Evolutionary conservation across 83 land plant genomes (phyloP), one percentile per base, ranked within the genome.

Genomic region (Thuja plicata): DNA sequence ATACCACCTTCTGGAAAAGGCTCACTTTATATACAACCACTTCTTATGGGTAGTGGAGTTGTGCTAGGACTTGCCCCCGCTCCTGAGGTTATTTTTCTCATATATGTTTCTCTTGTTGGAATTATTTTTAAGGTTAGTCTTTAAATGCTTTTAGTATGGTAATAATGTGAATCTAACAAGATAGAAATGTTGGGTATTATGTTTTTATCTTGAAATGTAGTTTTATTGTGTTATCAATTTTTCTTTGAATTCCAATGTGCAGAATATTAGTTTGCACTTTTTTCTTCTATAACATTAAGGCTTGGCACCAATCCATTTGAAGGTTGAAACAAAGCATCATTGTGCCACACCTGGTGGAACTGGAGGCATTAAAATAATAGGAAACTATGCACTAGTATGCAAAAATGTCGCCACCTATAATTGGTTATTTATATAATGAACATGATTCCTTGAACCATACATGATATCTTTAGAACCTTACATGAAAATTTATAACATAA

Each of bases 311-410:
- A 93, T 97, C 89, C 91, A 94, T 70, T 89, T 97, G 89, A 89
- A 92, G 87, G 93, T 96, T 77, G 98, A 97, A 74, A 91, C 94
- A 37, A 89, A 90, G 43, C 90, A 90, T 83, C 96, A 95, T 81
- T 95, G 99, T 71, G 96, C 99, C 11, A 89, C 94, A 46, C 97
- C 94, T 54, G 99, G 99, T 32, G 99, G 99, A 30, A 92, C 97
- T 86, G 99, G 99, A 89, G 96, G 95, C n/a, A 95, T 95, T 27
- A 97, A 97, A 87, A 91, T 95, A 17, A 92, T 97, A 87, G 89
- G 93, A 70, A 97, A 97, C 81, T 97, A 97, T 94, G 97, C 97
- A 9, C n/a, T 98, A 30, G 99, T 97, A 91, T 90, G 96, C 5
- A 87, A 50, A 35, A 60, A 10, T 40, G 19, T 32, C 3, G 17